phyloP scores from a whole-genome alignment of 495 filamentous ascomycete genomes.

The Oleoguttula mirabilis region DNA sequence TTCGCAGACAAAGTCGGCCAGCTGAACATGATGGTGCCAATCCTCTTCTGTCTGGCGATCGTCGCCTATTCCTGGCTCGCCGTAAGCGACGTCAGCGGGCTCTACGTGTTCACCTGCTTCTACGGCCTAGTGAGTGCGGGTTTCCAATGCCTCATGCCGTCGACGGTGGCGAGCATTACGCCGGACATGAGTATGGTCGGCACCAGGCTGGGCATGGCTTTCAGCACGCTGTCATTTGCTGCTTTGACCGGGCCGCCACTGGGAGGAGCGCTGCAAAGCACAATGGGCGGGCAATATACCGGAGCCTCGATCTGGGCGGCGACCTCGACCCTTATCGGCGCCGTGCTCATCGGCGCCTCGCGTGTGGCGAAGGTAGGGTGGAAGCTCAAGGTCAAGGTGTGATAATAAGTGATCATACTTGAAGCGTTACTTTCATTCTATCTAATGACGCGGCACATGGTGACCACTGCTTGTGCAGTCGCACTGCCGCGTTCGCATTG shows the following conservation, averaged over 20 bases:
- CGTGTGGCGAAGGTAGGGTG: constrained; percentile 10
- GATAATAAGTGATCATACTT: background rate
- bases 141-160: constrained; percentile 28
- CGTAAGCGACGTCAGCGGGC: constrained; percentile 14
- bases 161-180: constrained; percentile 25
- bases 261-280: constrained; percentile 28
- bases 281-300: constrained; percentile 21
- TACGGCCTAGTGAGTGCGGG: constrained; percentile 26
- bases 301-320: constrained; percentile 27
- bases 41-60: constrained; percentile 15
- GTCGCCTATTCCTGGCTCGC: constrained; percentile 27
- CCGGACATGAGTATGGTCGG: constrained; percentile 28
- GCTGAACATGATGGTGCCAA: constrained; percentile 29
- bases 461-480: too few species aligned
- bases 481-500: too few species aligned
- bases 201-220: constrained; percentile 30
- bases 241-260: constrained; percentile 30
- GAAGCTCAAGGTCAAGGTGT: constrained; percentile 5
- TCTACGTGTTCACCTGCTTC: constrained; percentile 25
- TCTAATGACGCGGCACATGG: too few species aligned
- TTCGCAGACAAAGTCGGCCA: constrained; percentile 28
- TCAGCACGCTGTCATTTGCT: constrained; percentile 25
- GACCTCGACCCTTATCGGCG: constrained; percentile 15
- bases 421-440: too few species aligned
- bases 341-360: constrained; percentile 1